phyloP scores from a whole-genome alignment of 306 rosid species.

The Rosa multiflora region DNA sequence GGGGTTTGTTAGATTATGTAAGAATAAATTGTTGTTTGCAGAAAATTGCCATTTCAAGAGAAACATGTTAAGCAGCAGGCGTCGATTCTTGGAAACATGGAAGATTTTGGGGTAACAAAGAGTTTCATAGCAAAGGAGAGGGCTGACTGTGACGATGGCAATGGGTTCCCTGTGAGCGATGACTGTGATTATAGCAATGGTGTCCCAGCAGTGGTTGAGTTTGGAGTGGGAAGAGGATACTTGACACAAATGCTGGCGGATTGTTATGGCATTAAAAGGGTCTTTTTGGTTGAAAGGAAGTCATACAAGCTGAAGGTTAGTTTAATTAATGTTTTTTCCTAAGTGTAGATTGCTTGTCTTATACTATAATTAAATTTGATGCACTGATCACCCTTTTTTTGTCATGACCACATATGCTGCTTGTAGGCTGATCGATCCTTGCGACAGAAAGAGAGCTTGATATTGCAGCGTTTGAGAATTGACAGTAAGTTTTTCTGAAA shows the following conservation, averaged over 20 bases:
- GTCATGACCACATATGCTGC: slow-evolving; percentile 33
- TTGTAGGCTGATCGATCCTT: slow-evolving; percentile 94
- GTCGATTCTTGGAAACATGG: slow-evolving; percentile 84
- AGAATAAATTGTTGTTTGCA: slow-evolving; percentile 46
- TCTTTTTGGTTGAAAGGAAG: slow-evolving; percentile 79
- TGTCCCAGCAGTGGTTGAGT: slow-evolving; percentile 77
- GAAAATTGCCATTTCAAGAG: slow-evolving; percentile 93
- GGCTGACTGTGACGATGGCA: slow-evolving; percentile 20
- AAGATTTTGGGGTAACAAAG: slow-evolving; percentile 58
- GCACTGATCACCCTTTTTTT: slow-evolving; percentile 13
- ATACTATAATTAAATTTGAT: slow-evolving; percentile 9
- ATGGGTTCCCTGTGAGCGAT: background rate
- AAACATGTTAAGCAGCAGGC: slow-evolving; percentile 88
- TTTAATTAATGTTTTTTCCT: slow-evolving; percentile 20
- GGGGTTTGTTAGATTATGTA: slow-evolving; percentile 32
- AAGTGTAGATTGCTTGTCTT: background rate
- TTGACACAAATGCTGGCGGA: slow-evolving; percentile 95
- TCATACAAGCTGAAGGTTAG: slow-evolving; percentile 85
- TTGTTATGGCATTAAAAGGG: slow-evolving; percentile 75
- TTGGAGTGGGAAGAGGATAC: slow-evolving; percentile 97
- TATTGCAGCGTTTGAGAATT: slow-evolving; percentile 87
- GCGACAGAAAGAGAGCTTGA: slow-evolving; percentile 78
- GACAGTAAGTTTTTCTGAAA: slow-evolving; percentile 70
- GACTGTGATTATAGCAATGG: slow-evolving; percentile 24
- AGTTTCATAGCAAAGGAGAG: slow-evolving; percentile 32